Conservation (phyloP, 352 stramenopile genomes). For the Pythium aristosporum region DNA sequence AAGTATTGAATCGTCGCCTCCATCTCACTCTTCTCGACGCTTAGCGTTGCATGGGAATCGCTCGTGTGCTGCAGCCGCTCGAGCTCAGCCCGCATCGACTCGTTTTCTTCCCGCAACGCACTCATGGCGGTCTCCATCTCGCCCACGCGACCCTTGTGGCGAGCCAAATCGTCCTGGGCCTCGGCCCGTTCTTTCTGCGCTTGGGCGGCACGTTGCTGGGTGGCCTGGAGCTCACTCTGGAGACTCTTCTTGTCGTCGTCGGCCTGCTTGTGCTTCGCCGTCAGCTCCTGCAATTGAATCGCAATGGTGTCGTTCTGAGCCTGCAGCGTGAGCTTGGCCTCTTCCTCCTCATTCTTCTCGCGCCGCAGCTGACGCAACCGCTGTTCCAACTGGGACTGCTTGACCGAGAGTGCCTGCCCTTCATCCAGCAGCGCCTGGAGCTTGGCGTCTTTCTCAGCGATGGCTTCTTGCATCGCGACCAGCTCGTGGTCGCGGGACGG, state of each 20-base stretch:
- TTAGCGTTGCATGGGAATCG: slow-evolving; percentile 51
- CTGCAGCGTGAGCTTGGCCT: slow-evolving; percentile 51
- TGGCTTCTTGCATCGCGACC: slow-evolving; percentile 53
- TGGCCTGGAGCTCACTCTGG: slow-evolving; percentile 35
- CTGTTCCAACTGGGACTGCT: slow-evolving; percentile 74
- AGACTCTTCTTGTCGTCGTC: slow-evolving; percentile 57
- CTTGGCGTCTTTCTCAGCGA: slow-evolving; percentile 75
- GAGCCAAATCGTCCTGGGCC: slow-evolving; percentile 33
- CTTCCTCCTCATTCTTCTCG: slow-evolving; percentile 79
- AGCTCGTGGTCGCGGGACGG: slow-evolving; percentile 40
- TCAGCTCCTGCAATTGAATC: slow-evolving; percentile 48
- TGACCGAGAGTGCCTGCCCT: slow-evolving; percentile 73
- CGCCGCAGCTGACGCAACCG: slow-evolving; percentile 64
- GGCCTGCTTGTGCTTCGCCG: slow-evolving; percentile 39
- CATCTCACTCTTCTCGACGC: slow-evolving; percentile 52
- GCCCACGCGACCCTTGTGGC: slow-evolving; percentile 29
- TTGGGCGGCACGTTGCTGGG: slow-evolving; percentile 25
- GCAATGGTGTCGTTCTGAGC: slow-evolving; percentile 48
- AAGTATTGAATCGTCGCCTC: slow-evolving; percentile 63
- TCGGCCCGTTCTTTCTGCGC: slow-evolving; percentile 24
- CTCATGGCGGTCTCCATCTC: slow-evolving; percentile 30
- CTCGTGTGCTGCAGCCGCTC: slow-evolving; percentile 40
- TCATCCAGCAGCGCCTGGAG: slow-evolving; percentile 68
- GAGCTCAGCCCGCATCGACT: slow-evolving; percentile 38
- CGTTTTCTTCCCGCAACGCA: slow-evolving; percentile 34